Evolutionary conservation across 768 basidiomycete genomes (phyloP).

Genomic region (Tulasnella calospora): DNA sequence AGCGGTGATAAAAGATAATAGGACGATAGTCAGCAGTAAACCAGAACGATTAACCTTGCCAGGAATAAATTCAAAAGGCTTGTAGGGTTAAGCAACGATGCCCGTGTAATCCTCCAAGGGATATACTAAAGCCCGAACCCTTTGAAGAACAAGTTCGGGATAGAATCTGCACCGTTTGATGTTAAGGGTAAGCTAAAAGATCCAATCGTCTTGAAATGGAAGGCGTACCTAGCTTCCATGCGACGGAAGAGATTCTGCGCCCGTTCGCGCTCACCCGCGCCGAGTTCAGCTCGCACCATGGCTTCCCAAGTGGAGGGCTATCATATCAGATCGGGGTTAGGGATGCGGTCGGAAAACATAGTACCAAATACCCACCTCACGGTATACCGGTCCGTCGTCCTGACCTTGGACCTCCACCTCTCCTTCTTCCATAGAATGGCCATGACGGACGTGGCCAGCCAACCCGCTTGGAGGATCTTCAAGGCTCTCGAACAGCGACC

Average conservation of each 20-base stretch:
- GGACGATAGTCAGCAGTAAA: neutral
- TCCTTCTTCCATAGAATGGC: constrained; percentile 31
- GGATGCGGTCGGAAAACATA: constrained; percentile 14
- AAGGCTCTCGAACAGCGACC: constrained; percentile 73
- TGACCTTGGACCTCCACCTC: neutral
- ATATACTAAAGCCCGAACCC: constrained; percentile 13
- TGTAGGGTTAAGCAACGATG: neutral
- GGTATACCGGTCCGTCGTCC: constrained; percentile 60
- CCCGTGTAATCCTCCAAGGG: constrained; percentile 2
- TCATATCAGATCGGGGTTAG: neutral
- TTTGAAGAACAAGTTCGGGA: constrained; percentile 16
- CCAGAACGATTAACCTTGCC: neutral
- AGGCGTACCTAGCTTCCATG: constrained; percentile 61
- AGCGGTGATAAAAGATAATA: neutral
- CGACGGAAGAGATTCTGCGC: constrained; percentile 67
- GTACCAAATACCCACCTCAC: constrained; percentile 55
- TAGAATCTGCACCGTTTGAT: neutral
- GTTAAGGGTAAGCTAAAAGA: neutral
- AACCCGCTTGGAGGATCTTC: constrained; percentile 76
- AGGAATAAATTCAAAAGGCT: neutral
- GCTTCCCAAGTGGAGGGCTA: constrained; percentile 92
- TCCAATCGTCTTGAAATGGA: neutral
- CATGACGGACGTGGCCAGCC: constrained; percentile 57
- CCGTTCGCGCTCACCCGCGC: constrained; percentile 62
- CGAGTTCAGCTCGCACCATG: constrained; percentile 90